Percentiles rank a stretch among this genome's conserved stretches.
phyloP scores from a whole-genome alignment of 495 filamentous ascomycete genomes.

The Penicillium paxilli region DNA sequence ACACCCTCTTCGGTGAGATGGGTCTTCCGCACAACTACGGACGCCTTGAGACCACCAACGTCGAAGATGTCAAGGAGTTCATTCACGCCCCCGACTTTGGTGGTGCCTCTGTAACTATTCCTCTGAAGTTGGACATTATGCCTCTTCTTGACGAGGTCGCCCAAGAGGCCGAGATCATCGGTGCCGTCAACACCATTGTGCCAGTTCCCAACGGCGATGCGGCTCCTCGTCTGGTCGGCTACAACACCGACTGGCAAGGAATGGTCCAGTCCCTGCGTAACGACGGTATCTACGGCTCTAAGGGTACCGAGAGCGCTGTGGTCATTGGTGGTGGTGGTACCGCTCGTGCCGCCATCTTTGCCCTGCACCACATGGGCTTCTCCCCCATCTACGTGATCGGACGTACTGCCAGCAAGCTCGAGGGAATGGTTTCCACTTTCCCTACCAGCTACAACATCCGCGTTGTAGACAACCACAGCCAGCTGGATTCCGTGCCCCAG shows the following conservation, averaged over 20 bases:
- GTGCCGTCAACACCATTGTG: constrained; percentile 94
- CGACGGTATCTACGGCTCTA: constrained; percentile 56
- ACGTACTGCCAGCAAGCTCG: constrained; percentile 66
- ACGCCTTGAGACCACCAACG: constrained; percentile 73
- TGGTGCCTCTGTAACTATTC: constrained; percentile 93
- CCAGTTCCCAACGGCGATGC: constrained; percentile 38
- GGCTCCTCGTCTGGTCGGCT: constrained; percentile 64
- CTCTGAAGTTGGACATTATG: constrained; percentile 88
- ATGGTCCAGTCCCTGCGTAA: constrained; percentile 82
- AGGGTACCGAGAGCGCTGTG: constrained; percentile 39
- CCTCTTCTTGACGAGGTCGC: constrained; percentile 76
- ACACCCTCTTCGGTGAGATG: constrained; percentile 71
- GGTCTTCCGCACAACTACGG: constrained; percentile 88
- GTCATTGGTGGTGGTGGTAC: constrained; percentile 93
- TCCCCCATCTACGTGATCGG: constrained; percentile 85
- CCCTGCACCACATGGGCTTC: constrained; percentile 80
- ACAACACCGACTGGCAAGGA: constrained; percentile 96
- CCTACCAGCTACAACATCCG: constrained; percentile 72
- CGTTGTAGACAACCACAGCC: constrained; percentile 54
- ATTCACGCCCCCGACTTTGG: constrained; percentile 78
- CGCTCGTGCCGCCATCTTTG: constrained; percentile 87
- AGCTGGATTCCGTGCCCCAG: constrained; percentile 53
- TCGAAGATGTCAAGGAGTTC: constrained; percentile 61
- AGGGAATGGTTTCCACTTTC: constrained; percentile 69
- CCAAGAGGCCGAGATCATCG: constrained; percentile 77